phyloP scores from a whole-genome alignment of 2,329 filamentous ascomycete species.

The Claviceps fusiformis region DNA sequence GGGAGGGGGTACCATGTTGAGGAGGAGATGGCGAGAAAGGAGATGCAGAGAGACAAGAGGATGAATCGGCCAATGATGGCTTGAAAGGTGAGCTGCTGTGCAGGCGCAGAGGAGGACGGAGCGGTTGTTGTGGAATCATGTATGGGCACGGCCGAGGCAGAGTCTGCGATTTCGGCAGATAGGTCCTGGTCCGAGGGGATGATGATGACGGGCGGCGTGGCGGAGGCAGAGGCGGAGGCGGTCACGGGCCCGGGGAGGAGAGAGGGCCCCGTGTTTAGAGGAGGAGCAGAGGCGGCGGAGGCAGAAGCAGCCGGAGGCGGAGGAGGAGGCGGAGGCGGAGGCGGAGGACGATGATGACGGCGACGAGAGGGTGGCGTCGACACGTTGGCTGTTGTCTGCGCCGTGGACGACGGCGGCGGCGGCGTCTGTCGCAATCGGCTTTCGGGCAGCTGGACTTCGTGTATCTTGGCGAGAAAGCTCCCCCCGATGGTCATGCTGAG shows the following conservation, averaged over 20 bases:
- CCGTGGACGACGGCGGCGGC: constrained; percentile 11
- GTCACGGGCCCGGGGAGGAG: constrained; percentile 30
- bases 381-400: not conserved
- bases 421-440: constrained; percentile 34
- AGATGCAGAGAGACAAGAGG: constrained; percentile 38
- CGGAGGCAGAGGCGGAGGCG: constrained; percentile 34
- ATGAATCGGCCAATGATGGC: constrained; percentile 44
- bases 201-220: constrained; percentile 41
- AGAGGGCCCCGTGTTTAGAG: not conserved
- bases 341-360: not conserved
- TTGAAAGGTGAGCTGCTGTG: constrained; percentile 31
- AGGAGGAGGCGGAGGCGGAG: not conserved
- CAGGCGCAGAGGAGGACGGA: constrained; percentile 7
- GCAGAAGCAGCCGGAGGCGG: not conserved
- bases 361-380: not conserved
- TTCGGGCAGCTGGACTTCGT: constrained; percentile 42
- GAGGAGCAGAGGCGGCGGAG: constrained; percentile 8
- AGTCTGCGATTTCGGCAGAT: constrained; percentile 43
- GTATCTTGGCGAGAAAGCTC: constrained; percentile 45
- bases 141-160: constrained; percentile 22
- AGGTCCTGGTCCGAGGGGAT: constrained; percentile 51
- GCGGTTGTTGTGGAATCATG: no score
- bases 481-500: constrained; percentile 44
- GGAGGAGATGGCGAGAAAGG: constrained; percentile 46
- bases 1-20: constrained; percentile 44